Base-by-base conservation (phyloP, 2,329 filamentous ascomycete species). In the Rasamsonia emersonii region DNA sequence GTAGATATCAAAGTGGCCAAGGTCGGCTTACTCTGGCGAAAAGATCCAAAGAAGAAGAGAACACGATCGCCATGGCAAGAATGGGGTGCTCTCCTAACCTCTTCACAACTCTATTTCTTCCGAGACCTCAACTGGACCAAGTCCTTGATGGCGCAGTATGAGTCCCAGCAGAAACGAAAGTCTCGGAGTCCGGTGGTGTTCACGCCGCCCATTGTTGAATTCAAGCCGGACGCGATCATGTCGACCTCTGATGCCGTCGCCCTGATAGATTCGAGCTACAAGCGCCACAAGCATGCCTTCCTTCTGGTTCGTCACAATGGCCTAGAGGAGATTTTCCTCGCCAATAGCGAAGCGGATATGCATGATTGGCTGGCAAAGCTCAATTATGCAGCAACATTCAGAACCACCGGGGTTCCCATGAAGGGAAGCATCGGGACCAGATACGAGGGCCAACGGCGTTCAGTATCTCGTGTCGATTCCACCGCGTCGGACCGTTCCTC, bases 1-100 rank as follows among this genome's bases (percentile, higher is more conserved):
- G 89, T 98, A 8, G 89, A 96, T 58, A 93, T 98, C 53, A 94
- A 94, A 47, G 82, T 96, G 27, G 94, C 89, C 26, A 98, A 96
- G 58, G 88, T 98, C 30, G 91, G 91, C 3, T 65, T 94, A 2
- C 58, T 98, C 18, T 98, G 91, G 91, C 78, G 91, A 26, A 98
- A 98, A 54, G 86, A 94, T 42, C 65, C 73, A 1, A 95, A 93
- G 63, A 94, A 89, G 62, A 89, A 91, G 62, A 93, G 93, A 59
- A 82, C 86, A 1, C 75, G 89, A 25, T 95, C 89, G 8, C 89
- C 91, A 2, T 98, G 91, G 91, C 89, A 95, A 53, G 91, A 98
- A 69, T 98, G 91, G 91, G 91, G 91, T 32, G 91, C 86, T 15
- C 82, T 98, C 37, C 71, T 98, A 18, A 98, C 91, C 1, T 86